phyloP scores from a whole-genome alignment of 441 rosid species.

The Pelargonium myrrhifolium region DNA sequence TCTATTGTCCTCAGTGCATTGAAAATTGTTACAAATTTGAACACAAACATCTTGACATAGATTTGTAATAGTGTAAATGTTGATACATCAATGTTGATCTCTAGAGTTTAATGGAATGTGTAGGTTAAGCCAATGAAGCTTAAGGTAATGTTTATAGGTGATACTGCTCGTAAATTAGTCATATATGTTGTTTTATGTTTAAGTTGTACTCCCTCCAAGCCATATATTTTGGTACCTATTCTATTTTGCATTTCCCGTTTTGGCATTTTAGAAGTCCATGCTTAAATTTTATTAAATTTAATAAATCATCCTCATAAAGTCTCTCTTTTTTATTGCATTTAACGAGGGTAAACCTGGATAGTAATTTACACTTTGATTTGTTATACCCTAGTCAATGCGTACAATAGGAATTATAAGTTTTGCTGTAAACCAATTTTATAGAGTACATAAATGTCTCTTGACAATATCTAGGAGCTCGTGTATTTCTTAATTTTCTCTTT shows the following conservation, averaged over 20 bases:
- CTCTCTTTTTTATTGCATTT: background rate
- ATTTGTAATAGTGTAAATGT: background rate
- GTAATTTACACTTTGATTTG: background rate
- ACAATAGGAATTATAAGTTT: background rate
- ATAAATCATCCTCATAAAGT: background rate
- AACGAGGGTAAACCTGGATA: background rate
- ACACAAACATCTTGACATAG: background rate
- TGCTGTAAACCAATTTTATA: background rate
- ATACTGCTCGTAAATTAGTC: too few species aligned
- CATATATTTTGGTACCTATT: background rate
- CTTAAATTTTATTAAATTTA: background rate
- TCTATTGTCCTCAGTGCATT: background rate
- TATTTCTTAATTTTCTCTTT: too few species aligned
- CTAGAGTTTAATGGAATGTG: too few species aligned
- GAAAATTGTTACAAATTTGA: background rate
- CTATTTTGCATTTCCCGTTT: background rate
- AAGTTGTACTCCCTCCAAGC: background rate
- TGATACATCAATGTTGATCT: too few species aligned
- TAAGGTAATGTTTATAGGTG: too few species aligned
- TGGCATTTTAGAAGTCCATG: background rate
- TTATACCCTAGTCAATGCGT: background rate
- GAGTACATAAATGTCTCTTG: background rate
- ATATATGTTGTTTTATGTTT: background rate
- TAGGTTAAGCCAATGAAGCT: too few species aligned
- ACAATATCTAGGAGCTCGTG: background rate